A percentile compares a stretch with the other conserved stretches of the same genome.
These are phyloP conservation scores for Agrocybe pediades DNA, from an alignment of 768 basidiomycete species.

Conservation along the genomic window DNA sequence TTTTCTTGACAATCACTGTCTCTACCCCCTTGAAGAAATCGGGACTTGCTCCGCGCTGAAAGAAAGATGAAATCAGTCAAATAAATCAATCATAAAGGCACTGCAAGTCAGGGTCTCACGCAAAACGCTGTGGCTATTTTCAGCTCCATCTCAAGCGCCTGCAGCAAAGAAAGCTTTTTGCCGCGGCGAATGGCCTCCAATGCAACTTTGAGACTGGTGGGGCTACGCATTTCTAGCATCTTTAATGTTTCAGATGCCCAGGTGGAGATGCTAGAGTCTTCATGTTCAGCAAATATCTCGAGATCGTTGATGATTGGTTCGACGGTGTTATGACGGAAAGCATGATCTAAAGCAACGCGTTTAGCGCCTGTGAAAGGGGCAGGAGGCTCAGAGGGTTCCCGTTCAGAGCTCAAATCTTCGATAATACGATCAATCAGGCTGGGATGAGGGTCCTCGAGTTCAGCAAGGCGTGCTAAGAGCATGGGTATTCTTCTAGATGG, in stretches of 20 bases:
- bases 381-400: slow-evolving; percentile 54
- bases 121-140: slow-evolving; percentile 88
- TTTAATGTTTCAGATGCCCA: slow-evolving; percentile 80
- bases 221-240: slow-evolving; percentile 71
- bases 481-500: slow-evolving; percentile 73
- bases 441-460: slow-evolving; percentile 46
- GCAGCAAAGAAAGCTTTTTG: slow-evolving; percentile 57
- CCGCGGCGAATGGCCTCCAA: slow-evolving; percentile 77
- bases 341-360: slow-evolving; percentile 78
- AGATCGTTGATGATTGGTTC: slow-evolving; percentile 70
- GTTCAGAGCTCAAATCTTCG: slow-evolving; percentile 74
- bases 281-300: slow-evolving; percentile 35
- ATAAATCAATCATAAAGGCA: slow-evolving; percentile 16
- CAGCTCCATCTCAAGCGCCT: slow-evolving; percentile 83
- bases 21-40: slow-evolving; percentile 88
- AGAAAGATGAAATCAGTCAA: slow-evolving; percentile 14
- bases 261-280: slow-evolving; percentile 47
- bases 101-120: slow-evolving; percentile 50
- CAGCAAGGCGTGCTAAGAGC: slow-evolving; percentile 68
- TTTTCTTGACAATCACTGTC: slow-evolving; percentile 55
- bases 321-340: slow-evolving; percentile 73
- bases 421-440: slow-evolving; percentile 55
- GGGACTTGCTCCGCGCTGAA: slow-evolving; percentile 70
- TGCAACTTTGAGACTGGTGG: slow-evolving; percentile 92
- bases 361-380: slow-evolving; percentile 57